Conservation (phyloP, 805 yeast species). For the Tanozyma kutaoensis region DNA sequence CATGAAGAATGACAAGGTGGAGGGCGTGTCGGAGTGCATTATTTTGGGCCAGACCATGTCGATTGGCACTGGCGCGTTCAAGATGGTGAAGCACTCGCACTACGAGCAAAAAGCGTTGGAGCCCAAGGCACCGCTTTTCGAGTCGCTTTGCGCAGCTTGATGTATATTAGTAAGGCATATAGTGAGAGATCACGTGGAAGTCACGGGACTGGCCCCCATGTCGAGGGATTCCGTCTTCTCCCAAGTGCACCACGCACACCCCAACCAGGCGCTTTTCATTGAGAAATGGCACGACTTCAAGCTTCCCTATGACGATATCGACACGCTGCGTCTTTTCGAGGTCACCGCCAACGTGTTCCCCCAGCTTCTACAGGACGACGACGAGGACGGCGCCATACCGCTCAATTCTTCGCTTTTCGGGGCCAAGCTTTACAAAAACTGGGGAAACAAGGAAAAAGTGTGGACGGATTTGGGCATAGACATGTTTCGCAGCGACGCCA, state of each 20-base stretch:
- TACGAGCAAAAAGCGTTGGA: constrained; percentile 28
- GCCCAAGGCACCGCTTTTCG: constrained; percentile 33
- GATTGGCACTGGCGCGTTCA: constrained; percentile 95
- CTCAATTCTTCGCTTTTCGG: constrained; percentile 22
- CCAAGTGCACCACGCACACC: constrained; percentile 22
- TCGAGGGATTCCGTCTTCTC: constrained; percentile 10
- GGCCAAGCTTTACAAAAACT: constrained; percentile 23
- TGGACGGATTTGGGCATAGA: constrained; percentile 19
- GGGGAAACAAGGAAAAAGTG: constrained; percentile 15
- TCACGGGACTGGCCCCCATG: too few relatives aligned
- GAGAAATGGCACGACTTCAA: constrained; percentile 28
- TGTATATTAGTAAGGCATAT: too few relatives aligned
- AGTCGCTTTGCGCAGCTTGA: constrained; percentile 6
- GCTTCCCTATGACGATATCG: constrained; percentile 28
- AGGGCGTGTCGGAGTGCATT: constrained; percentile 96
- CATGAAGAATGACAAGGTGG: constrained; percentile 91
- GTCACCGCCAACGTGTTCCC: constrained; percentile 24
- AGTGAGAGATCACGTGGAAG: too few relatives aligned
- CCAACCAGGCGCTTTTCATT: constrained; percentile 25
- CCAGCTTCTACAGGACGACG: constrained; percentile 20
- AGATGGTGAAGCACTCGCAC: constrained; percentile 52
- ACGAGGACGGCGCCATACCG: constrained; percentile 24
- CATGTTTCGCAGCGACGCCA: constrained; percentile 14
- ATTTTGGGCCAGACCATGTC: constrained; percentile 96
- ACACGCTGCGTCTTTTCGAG: constrained; percentile 22